Percentiles rank a stretch among this genome's conserved stretches.
phyloP scores from a whole-genome alignment of 169 alveolate species.

The Cyclospora cayetanensis region DNA sequence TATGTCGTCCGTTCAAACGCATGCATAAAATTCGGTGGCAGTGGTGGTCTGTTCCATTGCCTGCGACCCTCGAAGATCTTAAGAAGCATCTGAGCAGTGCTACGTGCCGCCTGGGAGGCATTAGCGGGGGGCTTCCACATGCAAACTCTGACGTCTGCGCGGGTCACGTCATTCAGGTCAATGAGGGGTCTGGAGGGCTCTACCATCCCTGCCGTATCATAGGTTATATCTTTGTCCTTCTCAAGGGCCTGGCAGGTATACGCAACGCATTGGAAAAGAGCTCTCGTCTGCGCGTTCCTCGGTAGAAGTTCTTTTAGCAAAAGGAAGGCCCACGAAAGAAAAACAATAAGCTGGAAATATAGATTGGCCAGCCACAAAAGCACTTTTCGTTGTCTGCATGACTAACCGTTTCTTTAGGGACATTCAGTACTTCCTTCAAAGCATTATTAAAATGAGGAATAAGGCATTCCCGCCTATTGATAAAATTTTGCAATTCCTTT shows the following conservation, averaged over 20 bases:
- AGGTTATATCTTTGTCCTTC: too few species aligned
- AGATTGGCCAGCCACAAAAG: too few species aligned
- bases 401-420: too few species aligned
- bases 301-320: too few species aligned
- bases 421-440: background rate
- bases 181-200: background rate
- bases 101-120: slow-evolving; percentile 20
- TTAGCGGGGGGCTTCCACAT: slow-evolving; percentile 30
- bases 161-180: background rate
- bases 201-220: background rate
- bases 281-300: too few species aligned
- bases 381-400: too few species aligned
- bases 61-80: slow-evolving; percentile 38
- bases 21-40: slow-evolving; percentile 53
- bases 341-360: too few species aligned
- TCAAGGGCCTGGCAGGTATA: too few species aligned
- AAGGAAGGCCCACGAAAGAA: too few species aligned
- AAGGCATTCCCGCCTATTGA: background rate
- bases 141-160: background rate
- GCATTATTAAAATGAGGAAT: slow-evolving; percentile 27
- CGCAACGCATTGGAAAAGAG: too few species aligned
- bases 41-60: background rate
- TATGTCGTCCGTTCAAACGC: slow-evolving; percentile 43
- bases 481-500: background rate
- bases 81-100: slow-evolving; percentile 39